These are phyloP conservation scores for Arthrocladium fulminans DNA, from an alignment of 2,329 filamentous ascomycete genomes.

Conservation along the genomic window DNA sequence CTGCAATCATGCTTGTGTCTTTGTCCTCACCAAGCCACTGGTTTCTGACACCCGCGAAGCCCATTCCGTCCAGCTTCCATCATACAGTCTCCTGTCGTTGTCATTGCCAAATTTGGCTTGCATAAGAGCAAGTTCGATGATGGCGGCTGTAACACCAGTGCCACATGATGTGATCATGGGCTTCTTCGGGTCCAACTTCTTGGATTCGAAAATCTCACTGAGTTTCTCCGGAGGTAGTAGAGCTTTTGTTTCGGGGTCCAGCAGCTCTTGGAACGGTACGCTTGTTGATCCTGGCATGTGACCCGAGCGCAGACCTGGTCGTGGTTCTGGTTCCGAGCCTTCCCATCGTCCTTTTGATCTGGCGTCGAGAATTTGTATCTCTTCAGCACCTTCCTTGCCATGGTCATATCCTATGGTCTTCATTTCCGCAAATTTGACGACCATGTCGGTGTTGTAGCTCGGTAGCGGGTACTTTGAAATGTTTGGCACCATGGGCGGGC, in stretches of 20 bases:
- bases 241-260: conserved; percentile 76
- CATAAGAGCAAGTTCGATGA: conserved; percentile 77
- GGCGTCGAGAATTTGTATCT: conserved; percentile 82
- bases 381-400: conserved; percentile 74
- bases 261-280: conserved; percentile 67
- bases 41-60: conserved; percentile 40
- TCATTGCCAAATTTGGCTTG: conserved; percentile 65
- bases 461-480: conserved; percentile 39
- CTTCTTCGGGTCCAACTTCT: conserved; percentile 66
- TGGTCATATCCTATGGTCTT: conserved; percentile 65
- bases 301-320: conserved; percentile 75
- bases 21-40: conserved; percentile 35
- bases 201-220: conserved; percentile 65
- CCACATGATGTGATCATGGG: conserved; percentile 85
- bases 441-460: conserved; percentile 55
- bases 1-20: not conserved
- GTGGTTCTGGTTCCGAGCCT: conserved; percentile 75
- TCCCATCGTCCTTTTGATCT: conserved; percentile 70
- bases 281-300: conserved; percentile 85
- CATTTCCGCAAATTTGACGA: conserved; percentile 75
- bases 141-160: conserved; percentile 84
- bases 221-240: conserved; percentile 65
- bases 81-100: conserved; percentile 68
- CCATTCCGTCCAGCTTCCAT: conserved; percentile 85
- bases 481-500: conserved; percentile 35